Base-by-base conservation (phyloP, 208 protist species). In the Balamuthia mandrillaris region DNA sequence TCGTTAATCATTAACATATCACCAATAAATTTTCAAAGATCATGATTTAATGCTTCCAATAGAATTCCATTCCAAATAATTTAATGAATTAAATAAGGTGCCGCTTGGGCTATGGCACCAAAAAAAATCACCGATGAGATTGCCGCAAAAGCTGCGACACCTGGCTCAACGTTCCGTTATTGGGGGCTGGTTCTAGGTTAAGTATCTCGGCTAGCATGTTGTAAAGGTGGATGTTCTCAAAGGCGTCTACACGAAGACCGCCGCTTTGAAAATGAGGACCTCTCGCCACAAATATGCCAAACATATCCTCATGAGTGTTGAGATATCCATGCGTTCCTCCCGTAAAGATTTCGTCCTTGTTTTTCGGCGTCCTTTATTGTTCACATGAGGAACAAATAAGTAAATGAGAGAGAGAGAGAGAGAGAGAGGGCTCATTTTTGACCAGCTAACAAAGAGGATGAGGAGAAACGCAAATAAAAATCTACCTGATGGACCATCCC, bases 191-290 rank as follows among this genome's bases (percentile, higher is more conserved):
- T 4, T 10, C 41, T 3, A 84, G 77, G 18, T 41, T 31, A 27
- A 84, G 29, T 14, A 84, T 84, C 35, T 29, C 27, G 54, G 77
- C 52, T 27, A 84, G 63, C 33, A 84, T 51, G 58, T 37, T 37
- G 77, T 84, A 84, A 37, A 84, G 18, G 10, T 84, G 33, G 52
- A 84, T 68, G 60, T 84, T 84, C 56, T 47, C 33, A 37, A 84
- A 84, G 27, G 60, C 35, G 27, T 70, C 24, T 18, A 29, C 54
- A 18, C 44, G 14, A 18, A 18, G n/a, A n/a, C 37, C 60, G 77
- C 58, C 77, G 1, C 39, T 39, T 41, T 63, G 44, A 56, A 84
- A 68, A 41, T 65, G 58, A 14, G 77, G 77, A 1, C 77, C 77
- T 35, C 52, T 33, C 2, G 29, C 77, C 0, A 84, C 39, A 29